These are phyloP conservation scores for Penicillium italicum DNA, from an alignment of 2,329 filamentous ascomycete genomes.

Conservation along the genomic window DNA sequence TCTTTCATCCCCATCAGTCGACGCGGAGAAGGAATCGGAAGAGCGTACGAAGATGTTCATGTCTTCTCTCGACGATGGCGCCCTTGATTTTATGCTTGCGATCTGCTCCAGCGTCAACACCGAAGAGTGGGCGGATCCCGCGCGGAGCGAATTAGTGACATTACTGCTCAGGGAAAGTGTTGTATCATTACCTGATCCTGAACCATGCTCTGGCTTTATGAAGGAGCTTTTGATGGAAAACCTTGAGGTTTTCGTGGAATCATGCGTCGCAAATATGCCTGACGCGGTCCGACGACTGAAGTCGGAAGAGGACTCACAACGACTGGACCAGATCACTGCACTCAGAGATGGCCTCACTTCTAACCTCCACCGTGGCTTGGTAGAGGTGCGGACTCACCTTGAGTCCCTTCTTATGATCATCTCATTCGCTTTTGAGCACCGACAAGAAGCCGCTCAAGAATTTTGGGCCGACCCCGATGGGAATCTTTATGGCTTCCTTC, in stretches of 20 bases:
- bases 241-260: conserved; percentile 82
- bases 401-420: conserved; percentile 92
- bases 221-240: conserved; percentile 71
- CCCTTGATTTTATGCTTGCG: conserved; percentile 85
- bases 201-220: conserved; percentile 69
- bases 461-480: conserved; percentile 94
- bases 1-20: conserved; percentile 58
- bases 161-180: conserved; percentile 80
- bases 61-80: conserved; percentile 77
- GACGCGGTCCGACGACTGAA: conserved; percentile 84
- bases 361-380: conserved; percentile 38
- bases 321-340: conserved; percentile 46
- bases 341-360: conserved; percentile 44
- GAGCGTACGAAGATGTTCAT: conserved; percentile 70
- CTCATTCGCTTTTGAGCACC: conserved; percentile 82
- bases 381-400: conserved; percentile 57
- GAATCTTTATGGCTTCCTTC: conserved; percentile 88
- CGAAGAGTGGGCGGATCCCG: conserved; percentile 82
- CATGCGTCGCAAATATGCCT: conserved; percentile 91
- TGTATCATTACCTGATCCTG: conserved; percentile 62
- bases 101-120: conserved; percentile 77
- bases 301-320: conserved; percentile 82
- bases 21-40: conserved; percentile 64
- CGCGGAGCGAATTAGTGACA: conserved; percentile 74
- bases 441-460: conserved; percentile 75